A percentile compares a stretch with the other conserved stretches of the same genome.
These are phyloP conservation scores for Eutrema heterophyllum DNA, from an alignment of 345 rosid species.

Conservation along the genomic window DNA sequence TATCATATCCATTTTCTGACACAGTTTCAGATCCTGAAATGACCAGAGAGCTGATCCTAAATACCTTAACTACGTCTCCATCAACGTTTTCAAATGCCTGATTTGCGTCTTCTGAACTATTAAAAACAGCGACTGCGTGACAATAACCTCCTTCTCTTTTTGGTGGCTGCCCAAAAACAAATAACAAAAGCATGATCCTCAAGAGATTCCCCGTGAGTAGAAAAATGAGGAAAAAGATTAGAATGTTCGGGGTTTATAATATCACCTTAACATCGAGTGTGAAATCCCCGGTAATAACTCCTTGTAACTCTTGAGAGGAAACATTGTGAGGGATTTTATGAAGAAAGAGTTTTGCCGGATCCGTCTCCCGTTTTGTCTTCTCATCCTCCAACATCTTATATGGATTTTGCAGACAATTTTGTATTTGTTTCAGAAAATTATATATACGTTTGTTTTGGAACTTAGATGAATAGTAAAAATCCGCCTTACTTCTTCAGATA, in stretches of 20 bases:
- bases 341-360: conserved; percentile 47
- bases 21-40: not conserved
- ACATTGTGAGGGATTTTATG: conserved; percentile 61
- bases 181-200: conserved; percentile 1
- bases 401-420: conserved; percentile 1
- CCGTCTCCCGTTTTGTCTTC: conserved; percentile 4
- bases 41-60: not conserved
- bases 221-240: not conserved
- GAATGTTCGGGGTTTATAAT: not conserved
- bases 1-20: not conserved
- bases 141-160: conserved; percentile 45
- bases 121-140: conserved; percentile 48
- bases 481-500: conserved; percentile 44
- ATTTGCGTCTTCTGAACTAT: conserved; percentile 52
- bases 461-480: not conserved
- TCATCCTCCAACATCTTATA: conserved; percentile 45
- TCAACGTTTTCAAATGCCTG: conserved; percentile 51
- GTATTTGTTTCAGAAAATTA: not conserved
- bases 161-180: conserved; percentile 43
- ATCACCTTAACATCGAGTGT: conserved; percentile 57
- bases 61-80: conserved; percentile 52
- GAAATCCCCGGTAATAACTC: conserved; percentile 47
- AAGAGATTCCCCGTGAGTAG: not conserved
- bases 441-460: not conserved
- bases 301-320: conserved; percentile 41